Conservation (phyloP, 1,284 basidiomycete genomes). For the Farysia itapuensis region DNA sequence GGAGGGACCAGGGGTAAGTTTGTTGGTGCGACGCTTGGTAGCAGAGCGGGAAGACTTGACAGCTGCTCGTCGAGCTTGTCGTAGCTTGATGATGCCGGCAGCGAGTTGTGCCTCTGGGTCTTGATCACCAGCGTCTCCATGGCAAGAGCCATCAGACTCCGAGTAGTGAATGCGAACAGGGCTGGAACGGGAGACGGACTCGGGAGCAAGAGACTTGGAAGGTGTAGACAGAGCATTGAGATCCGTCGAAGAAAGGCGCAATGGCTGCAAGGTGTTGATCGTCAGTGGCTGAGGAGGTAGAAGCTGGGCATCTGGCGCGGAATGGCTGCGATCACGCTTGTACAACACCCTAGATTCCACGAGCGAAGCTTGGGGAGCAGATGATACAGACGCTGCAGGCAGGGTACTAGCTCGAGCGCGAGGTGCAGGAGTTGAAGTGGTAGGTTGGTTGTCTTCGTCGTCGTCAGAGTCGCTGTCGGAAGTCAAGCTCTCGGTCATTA, state of each 20-base stretch:
- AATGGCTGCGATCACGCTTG: conserved; percentile 1
- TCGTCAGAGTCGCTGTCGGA: conserved; percentile 29
- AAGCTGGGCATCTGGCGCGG: conserved; percentile 9
- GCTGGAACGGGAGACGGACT: conserved; percentile 6
- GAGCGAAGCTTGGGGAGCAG: not conserved
- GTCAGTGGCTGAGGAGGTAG: conserved; percentile 35
- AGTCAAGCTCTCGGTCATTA: conserved; percentile 7
- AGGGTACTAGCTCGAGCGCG: not conserved
- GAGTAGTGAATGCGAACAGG: conserved; percentile 28
- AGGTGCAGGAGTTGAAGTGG: not conserved
- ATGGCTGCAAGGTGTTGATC: conserved; percentile 38
- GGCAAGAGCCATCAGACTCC: conserved; percentile 48
- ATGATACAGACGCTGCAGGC: not conserved
- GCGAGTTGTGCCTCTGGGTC: conserved; percentile 51
- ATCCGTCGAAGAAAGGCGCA: conserved; percentile 21
- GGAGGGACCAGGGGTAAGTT: not conserved
- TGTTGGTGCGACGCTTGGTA: conserved; percentile 5
- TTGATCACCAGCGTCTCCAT: conserved; percentile 46
- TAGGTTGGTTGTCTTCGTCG: conserved; percentile 5
- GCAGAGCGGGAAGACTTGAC: conserved; percentile 4
- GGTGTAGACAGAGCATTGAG: conserved; percentile 7
- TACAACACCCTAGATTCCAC: not conserved
- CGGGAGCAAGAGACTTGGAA: conserved; percentile 7
- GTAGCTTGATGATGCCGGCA: conserved; percentile 31
- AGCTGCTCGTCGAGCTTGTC: conserved; percentile 13